Evolutionary conservation across 371 early-diverging fungal genomes (phyloP), one percentile per base, ranked within the genome.

Genomic region (Lichtheimia ramosa): DNA sequence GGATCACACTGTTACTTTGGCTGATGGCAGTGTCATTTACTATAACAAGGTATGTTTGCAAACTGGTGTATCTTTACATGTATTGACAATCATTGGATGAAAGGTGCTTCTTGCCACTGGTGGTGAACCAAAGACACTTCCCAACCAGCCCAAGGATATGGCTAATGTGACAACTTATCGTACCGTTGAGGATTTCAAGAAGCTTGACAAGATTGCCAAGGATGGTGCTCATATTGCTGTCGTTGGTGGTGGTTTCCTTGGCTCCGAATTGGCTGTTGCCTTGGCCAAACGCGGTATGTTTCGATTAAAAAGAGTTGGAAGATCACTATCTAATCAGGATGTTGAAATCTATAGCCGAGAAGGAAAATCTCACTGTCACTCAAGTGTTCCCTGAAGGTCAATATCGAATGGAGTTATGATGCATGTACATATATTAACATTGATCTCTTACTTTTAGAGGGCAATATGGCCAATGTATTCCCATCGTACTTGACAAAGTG

Each of bases 241-340:
- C 43, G 65, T 90, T 41, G 92, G 92, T 56, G 90, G 90, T 43
- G 92, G 92, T 20, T 89, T 91, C 75, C 74, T 91, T 53, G 92
- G 92, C 27, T 83, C 84, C 51, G 92, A 91, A 63, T 66, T 91
- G 20, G 82, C 90, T 48, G 82, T 81, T 49, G 89, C 89, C 15
- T 67, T 91, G 48, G 84, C 89, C 18, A 78, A 83, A 24, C 67
- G 77, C 48, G 80, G 83, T 77, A 78, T 51, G 62, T 56, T 1
- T 34, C 5, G 7, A 10, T 14, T 41, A 2, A 20, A 49, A 51
- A 14, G 12, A 20, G 23, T 28, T 1, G 15, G 15, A 16, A 7
- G 8, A 27, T 23, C 40, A 41, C 21, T 25, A 6, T 48, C 3
- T 34, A 34, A 34, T 10, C 10, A 8, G 10, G 6, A 34, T 34